A percentile compares a stretch with the other conserved stretches of the same genome.
Conservation (phyloP, 805 yeast species). For the Metschnikowia reukaufii region DNA sequence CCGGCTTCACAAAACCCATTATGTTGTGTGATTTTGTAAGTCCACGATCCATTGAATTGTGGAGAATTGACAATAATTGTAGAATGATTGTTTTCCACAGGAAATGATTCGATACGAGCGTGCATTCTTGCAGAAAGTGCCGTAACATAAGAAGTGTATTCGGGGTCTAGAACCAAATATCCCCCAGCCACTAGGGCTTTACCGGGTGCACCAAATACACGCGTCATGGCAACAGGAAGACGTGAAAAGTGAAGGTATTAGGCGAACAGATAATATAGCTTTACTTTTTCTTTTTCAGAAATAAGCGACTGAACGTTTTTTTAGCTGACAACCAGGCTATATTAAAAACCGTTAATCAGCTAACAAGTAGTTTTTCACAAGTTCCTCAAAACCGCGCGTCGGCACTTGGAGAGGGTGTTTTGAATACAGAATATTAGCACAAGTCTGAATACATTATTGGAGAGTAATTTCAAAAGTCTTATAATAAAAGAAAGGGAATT, state of each 20-base stretch:
- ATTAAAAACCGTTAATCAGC: too few species aligned
- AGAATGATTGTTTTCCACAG: slow-evolving; percentile 14
- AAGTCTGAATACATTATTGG: background rate
- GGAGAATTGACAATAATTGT: slow-evolving; percentile 61
- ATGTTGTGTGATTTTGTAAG: slow-evolving; percentile 34
- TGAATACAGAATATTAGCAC: background rate
- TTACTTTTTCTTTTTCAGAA: too few species aligned
- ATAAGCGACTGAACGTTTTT: too few species aligned
- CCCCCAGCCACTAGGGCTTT: slow-evolving; percentile 96
- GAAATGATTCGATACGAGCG: slow-evolving; percentile 46
- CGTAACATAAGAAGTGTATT: slow-evolving; percentile 72
- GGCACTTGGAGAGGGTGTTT: too few species aligned
- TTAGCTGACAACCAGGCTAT: too few species aligned
- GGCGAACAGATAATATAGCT: background rate
- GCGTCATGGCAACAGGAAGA: too few species aligned
- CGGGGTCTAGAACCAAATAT: slow-evolving; percentile 81
- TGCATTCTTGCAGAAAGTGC: slow-evolving; percentile 92
- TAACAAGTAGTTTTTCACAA: too few species aligned
- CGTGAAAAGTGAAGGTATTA: too few species aligned
- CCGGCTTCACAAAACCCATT: slow-evolving; percentile 3
- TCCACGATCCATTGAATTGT: slow-evolving; percentile 79
- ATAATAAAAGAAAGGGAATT: too few species aligned
- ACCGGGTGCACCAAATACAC: slow-evolving; percentile 89
- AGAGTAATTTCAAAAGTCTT: too few species aligned
- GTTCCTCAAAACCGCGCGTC: background rate